These are phyloP conservation scores for Naganishia vaughanmartiniae DNA, from an alignment of 768 basidiomycete genomes.

Conservation along the genomic window DNA sequence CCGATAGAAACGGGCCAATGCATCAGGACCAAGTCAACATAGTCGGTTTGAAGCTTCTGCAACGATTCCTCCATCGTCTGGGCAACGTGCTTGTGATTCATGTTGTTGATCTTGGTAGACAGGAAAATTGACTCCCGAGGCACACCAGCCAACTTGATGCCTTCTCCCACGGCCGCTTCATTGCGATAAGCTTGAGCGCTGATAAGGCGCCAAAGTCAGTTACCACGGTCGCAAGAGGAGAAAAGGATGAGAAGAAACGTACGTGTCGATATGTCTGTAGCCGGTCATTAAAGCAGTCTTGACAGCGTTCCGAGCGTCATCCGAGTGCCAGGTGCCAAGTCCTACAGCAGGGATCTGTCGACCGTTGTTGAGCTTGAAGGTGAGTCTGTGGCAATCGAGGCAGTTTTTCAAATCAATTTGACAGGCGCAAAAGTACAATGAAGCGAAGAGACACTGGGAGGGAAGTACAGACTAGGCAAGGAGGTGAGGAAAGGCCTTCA, in stretches of 20 bases:
- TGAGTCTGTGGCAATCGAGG: background rate
- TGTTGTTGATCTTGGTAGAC: slow-evolving; percentile 56
- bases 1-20: slow-evolving; percentile 33
- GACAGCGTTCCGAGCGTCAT: slow-evolving; percentile 70
- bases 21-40: slow-evolving; percentile 70
- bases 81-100: slow-evolving; percentile 32
- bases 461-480: background rate
- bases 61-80: slow-evolving; percentile 52
- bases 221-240: background rate
- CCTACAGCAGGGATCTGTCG: slow-evolving; percentile 72
- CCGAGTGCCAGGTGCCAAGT: slow-evolving; percentile 59
- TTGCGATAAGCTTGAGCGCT: slow-evolving; percentile 56
- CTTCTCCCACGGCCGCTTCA: slow-evolving; percentile 76
- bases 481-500: background rate
- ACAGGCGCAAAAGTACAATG: background rate
- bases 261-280: slow-evolving; percentile 61
- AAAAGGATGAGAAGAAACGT: slow-evolving; percentile 16
- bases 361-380: slow-evolving; percentile 51
- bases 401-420: background rate
- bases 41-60: slow-evolving; percentile 62
- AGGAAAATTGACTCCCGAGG: slow-evolving; percentile 72
- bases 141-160: slow-evolving; percentile 72
- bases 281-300: slow-evolving; percentile 69
- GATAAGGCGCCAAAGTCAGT: background rate
- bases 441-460: too few relatives aligned